Conservation (phyloP, 352 stramenopile genomes). For the Globisporangium uncinulatum region DNA sequence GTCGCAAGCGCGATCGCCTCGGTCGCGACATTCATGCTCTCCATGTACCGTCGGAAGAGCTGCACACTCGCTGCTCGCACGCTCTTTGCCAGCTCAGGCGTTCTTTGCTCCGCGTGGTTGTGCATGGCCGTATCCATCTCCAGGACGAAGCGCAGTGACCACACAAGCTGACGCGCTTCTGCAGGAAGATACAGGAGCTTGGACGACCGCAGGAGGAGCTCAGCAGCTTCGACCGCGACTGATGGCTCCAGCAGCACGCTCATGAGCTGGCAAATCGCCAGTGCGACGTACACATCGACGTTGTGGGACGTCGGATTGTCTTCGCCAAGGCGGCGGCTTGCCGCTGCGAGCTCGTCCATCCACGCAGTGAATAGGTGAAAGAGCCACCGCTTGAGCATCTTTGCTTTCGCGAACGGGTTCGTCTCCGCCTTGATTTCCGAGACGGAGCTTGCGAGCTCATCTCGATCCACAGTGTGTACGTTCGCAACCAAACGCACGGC, state of each 20-base stretch:
- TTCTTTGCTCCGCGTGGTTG: conserved; percentile 2
- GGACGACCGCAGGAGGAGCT: conserved; percentile 28
- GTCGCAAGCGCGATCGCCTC: conserved; percentile 27
- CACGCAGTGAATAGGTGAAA: conserved; percentile 26
- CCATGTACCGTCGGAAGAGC: conserved; percentile 36
- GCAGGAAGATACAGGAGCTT: conserved; percentile 23
- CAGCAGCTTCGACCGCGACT: conserved; percentile 29
- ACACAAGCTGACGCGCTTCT: conserved; percentile 32
- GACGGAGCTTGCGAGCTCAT: conserved; percentile 20
- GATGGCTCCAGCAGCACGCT: conserved; percentile 24
- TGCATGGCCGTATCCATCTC: conserved; percentile 24
- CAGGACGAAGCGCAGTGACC: conserved; percentile 42
- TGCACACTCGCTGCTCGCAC: conserved; percentile 17
- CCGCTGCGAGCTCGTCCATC: conserved; percentile 29
- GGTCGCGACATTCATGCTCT: conserved; percentile 30
- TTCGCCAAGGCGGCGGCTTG: background rate
- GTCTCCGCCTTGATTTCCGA: conserved; percentile 21
- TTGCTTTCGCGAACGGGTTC: conserved; percentile 26
- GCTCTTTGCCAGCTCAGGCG: conserved; percentile 5
- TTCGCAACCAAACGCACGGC: conserved; percentile 23
- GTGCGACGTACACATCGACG: conserved; percentile 29
- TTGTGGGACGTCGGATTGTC: background rate
- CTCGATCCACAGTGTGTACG: conserved; percentile 12
- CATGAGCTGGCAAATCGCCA: conserved; percentile 49
- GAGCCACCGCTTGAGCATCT: conserved; percentile 26